phyloP scores from a whole-genome alignment of 176 grass and related monocot species.

The Oryza nivara region DNA sequence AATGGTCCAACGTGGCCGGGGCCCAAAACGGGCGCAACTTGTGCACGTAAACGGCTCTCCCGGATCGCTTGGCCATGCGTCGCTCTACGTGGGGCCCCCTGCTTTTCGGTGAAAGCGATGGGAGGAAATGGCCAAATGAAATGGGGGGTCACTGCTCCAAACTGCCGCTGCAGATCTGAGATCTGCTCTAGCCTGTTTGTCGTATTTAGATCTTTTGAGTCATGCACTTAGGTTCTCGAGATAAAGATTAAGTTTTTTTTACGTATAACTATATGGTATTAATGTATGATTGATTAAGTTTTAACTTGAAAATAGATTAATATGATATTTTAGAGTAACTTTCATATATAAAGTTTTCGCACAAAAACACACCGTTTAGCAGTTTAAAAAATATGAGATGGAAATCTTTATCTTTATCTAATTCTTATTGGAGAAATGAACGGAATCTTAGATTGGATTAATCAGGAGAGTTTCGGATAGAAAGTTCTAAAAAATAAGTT shows the following conservation, averaged over 20 bases:
- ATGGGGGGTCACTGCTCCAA: background rate
- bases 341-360: no score
- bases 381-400: fast-evolving
- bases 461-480: background rate
- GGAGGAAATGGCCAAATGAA: background rate
- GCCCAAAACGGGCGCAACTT: background rate
- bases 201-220: background rate
- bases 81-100: background rate
- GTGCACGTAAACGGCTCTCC: background rate
- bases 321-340: no score
- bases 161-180: constrained; percentile 34
- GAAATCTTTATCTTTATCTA: no score
- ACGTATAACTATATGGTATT: no score
- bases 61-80: background rate
- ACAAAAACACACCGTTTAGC: no score
- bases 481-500: no score
- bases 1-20: background rate
- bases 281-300: no score
- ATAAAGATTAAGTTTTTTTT: no score
- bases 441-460: background rate
- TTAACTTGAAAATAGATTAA: no score
- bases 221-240: no score
- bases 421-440: no score
- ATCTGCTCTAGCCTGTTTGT: constrained; percentile 23
- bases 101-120: constrained; percentile 51